Percentiles rank a stretch among this genome's conserved stretches.
These are phyloP conservation scores for Kwoniella shivajii DNA, from an alignment of 1,284 basidiomycete species.

Conservation along the genomic window DNA sequence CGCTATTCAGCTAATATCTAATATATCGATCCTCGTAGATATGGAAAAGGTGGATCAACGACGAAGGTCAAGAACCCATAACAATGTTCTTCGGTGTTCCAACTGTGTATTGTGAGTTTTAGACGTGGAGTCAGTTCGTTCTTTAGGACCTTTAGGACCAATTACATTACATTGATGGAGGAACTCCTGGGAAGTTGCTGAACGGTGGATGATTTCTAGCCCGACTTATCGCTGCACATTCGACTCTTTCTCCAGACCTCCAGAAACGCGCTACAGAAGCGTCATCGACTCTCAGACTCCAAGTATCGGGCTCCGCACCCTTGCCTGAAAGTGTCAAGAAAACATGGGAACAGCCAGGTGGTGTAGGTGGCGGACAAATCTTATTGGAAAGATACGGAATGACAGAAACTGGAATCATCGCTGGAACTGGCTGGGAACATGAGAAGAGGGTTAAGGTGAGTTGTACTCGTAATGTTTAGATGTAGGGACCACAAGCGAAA, in stretches of 20 bases:
- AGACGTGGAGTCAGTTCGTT: too few species aligned
- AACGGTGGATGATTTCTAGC: slow-evolving; percentile 12
- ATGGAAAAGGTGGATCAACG: slow-evolving; percentile 41
- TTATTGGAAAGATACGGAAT: slow-evolving; percentile 51
- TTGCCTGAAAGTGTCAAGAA: slow-evolving; percentile 46
- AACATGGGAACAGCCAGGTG: slow-evolving; percentile 35
- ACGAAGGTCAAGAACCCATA: slow-evolving; percentile 23
- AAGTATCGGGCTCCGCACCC: slow-evolving; percentile 49
- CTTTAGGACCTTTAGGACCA: too few species aligned
- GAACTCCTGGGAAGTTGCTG: too few species aligned
- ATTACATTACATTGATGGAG: too few species aligned
- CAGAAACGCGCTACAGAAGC: slow-evolving; percentile 33
- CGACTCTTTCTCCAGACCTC: slow-evolving; percentile 19
- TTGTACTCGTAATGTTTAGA: not conserved
- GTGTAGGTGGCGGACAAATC: slow-evolving; percentile 45
- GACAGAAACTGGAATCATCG: slow-evolving; percentile 52
- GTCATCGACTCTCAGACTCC: slow-evolving; percentile 40
- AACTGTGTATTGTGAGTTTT: slow-evolving; percentile 36
- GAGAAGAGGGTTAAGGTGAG: slow-evolving; percentile 39
- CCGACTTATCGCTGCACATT: slow-evolving; percentile 31
- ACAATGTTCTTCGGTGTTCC: slow-evolving; percentile 45
- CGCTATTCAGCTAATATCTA: too few species aligned
- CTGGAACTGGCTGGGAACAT: slow-evolving; percentile 44
- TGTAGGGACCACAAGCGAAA: too few species aligned
- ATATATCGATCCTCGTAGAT: too few species aligned